Evolutionary conservation across 2,329 filamentous ascomycete species (phyloP).

Genomic region (Penicillium sp.): DNA sequence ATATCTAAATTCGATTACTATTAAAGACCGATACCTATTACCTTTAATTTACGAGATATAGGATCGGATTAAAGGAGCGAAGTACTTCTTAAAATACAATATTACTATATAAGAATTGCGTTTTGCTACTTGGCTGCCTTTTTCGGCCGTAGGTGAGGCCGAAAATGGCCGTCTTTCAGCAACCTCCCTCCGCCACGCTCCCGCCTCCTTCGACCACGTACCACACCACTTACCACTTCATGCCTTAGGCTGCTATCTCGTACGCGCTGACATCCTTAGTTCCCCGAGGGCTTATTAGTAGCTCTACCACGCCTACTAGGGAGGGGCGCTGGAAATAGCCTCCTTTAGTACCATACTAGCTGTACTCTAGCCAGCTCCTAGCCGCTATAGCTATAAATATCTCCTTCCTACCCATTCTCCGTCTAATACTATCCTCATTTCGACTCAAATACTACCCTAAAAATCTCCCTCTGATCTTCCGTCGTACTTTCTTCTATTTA

Average conservation of each 20-base stretch:
- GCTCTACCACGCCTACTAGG: neutral
- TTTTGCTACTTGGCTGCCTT: conserved; percentile 16
- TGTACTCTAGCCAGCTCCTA: neutral
- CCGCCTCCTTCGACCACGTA: conserved; percentile 5
- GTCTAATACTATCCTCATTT: neutral
- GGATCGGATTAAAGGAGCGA: neutral
- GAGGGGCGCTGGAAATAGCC: neutral
- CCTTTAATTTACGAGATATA: conserved; percentile 5
- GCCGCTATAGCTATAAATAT: neutral
- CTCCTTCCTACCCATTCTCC: neutral
- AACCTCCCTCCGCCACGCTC: too few species aligned
- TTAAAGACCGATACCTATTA: neutral
- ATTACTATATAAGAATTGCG: conserved; percentile 5
- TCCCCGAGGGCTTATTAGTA: neutral
- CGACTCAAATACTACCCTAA: neutral
- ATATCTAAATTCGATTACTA: too few species aligned
- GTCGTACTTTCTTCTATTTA: neutral
- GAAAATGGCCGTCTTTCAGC: too few species aligned
- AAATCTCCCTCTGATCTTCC: neutral
- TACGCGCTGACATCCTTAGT: neutral
- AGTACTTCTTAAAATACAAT: conserved; percentile 2
- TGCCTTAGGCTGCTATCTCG: conserved; percentile 2
- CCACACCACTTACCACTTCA: too few species aligned
- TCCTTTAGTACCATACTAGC: neutral
- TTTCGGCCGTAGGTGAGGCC: too few species aligned